A percentile compares a stretch with the other conserved stretches of the same genome.
phyloP scores from a whole-genome alignment of 192 early-diverging fungal genomes.

The Backusella australiensis region DNA sequence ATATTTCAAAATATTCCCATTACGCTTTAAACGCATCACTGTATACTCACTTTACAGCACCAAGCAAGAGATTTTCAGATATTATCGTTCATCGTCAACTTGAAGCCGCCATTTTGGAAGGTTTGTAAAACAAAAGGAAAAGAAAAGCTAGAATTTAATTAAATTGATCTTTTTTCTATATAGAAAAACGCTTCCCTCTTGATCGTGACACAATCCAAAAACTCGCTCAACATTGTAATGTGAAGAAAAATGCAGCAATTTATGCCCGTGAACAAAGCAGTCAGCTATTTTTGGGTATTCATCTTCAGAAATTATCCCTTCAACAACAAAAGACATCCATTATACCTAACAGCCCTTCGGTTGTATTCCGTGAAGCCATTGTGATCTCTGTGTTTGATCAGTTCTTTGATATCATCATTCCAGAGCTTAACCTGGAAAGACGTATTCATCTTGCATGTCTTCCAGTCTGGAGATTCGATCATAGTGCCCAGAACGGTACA shows the following conservation, averaged over 20 bases:
- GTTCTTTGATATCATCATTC: constrained; percentile 71
- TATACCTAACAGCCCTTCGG: constrained; percentile 29
- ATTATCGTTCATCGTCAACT: constrained; percentile 91
- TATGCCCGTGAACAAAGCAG: constrained; percentile 69
- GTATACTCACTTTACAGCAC: constrained; percentile 97
- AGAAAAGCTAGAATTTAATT: background rate
- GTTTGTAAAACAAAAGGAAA: constrained; percentile 12
- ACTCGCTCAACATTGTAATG: constrained; percentile 73
- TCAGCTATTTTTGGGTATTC: constrained; percentile 62
- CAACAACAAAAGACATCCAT: constrained; percentile 53
- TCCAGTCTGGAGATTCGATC: constrained; percentile 34
- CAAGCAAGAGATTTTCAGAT: constrained; percentile 97
- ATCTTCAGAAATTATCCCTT: constrained; percentile 55
- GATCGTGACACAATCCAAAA: constrained; percentile 53
- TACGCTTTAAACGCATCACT: constrained; percentile 88
- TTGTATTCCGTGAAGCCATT: constrained; percentile 57
- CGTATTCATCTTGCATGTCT: constrained; percentile 53
- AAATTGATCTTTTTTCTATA: background rate
- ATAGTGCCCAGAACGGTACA: constrained; percentile 21
- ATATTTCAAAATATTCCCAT: constrained; percentile 75
- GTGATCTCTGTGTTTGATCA: constrained; percentile 63
- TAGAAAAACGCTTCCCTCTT: constrained; percentile 47
- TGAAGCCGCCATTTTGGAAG: constrained; percentile 48
- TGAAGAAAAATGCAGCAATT: constrained; percentile 70
- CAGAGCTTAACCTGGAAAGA: constrained; percentile 73